Evolutionary conservation across 2,329 filamentous ascomycete species (phyloP), one percentile per base, ranked within the genome.

Genomic region (Thielaviopsis populi): DNA sequence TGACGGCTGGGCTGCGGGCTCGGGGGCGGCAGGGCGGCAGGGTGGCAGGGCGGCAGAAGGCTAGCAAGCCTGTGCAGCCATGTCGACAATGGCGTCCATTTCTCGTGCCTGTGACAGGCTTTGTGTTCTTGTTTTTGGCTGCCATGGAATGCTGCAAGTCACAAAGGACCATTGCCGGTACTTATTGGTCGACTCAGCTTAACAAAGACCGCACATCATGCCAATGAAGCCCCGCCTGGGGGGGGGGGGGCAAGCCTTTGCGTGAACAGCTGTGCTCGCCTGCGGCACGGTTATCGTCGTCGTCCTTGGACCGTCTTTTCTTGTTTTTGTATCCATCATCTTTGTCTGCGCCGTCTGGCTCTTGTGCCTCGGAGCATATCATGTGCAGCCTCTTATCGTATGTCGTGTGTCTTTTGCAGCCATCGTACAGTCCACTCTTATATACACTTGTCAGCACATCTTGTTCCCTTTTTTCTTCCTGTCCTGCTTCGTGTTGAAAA

Each of bases 1-100:
- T 73, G 68, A 67, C 15, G 75, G 69, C 3, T 80, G 50, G 50
- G 4, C 17, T 15, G 27, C 27, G 5, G 50, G 10, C 17, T 15
- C 17, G 17, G 24, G 6, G 50, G 30, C 15, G 11, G 42, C 15
- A 11, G 48, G 11, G 24, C 15, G 19, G 27, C 8, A 11, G 6
- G 50, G 30, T 13, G 11, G 42, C 15, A 11, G 48, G 11, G 24
- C 15, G 19, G 24, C 19, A 13, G 46, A 5, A 11, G 46, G 33
- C 50, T 56, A 33, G 24, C 50, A 13, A 56, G 50, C 24, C 50
- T 4, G 24, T 56, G 17, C 50, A 33, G 33, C 50, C 24, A 33
- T 56, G 13, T 3, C 50, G 13, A 8, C 24, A 56, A 33, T 56
- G 50, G 50, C 27, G 30, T 56, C 27, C 50, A 56, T n/a, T 56